Evolutionary conservation across 2,329 filamentous ascomycete genomes (phyloP).

Genomic region (Trichoderma endophyticum): DNA sequence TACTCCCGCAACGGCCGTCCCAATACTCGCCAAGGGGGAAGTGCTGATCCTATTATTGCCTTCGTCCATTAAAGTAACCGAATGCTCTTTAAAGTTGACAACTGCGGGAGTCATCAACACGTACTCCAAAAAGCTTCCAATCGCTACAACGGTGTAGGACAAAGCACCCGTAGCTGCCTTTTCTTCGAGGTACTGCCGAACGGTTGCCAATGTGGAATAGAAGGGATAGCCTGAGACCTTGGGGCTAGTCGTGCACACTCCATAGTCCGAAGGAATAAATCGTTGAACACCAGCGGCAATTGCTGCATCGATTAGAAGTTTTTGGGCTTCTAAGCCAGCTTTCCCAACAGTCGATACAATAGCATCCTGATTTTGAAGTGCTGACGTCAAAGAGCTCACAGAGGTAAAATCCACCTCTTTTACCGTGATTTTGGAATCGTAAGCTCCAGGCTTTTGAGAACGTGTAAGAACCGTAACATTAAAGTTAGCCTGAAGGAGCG

Average conservation of each 20-base stretch:
- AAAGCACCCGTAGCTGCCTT: neutral
- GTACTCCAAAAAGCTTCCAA: neutral
- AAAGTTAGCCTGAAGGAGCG: neutral
- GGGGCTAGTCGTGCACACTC: neutral
- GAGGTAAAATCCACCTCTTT: neutral
- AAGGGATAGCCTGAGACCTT: neutral
- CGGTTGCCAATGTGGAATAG: neutral
- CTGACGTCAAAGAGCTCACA: neutral
- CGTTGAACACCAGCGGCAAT: neutral
- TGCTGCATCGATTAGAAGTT: neutral
- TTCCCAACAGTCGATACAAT: neutral
- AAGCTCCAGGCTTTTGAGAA: neutral
- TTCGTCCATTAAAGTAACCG: neutral
- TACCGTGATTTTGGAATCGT: neutral
- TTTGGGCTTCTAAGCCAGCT: neutral
- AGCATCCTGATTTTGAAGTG: neutral
- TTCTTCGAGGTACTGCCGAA: neutral
- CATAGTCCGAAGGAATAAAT: neutral
- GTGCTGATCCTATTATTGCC: neutral
- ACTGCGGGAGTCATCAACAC: neutral
- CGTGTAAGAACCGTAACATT: conserved; percentile 1
- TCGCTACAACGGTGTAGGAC: neutral
- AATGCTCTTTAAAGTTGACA: neutral
- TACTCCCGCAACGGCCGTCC: neutral
- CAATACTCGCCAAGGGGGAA: neutral